Base-by-base conservation (phyloP, 208 protist genomes). In the Angomonas ambiguus region DNA sequence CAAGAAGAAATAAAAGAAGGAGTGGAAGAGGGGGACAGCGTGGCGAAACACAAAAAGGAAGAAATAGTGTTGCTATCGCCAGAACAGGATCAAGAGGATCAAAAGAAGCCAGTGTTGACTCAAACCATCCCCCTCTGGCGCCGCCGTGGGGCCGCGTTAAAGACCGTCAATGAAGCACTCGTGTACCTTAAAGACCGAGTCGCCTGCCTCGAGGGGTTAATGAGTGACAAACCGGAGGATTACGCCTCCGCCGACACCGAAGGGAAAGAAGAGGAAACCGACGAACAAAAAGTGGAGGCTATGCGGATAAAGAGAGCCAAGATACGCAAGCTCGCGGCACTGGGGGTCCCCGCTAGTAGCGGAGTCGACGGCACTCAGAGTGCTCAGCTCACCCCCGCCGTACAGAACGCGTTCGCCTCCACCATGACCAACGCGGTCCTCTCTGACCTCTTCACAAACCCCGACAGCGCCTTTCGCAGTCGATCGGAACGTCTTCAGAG, bases 101-200 rank as follows among this genome's bases (percentile, higher is more conserved):
- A 74, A n/a, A 57, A 27, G 55, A 65, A 64, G 31, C 61, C 80
- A 20, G 13, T 85, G 30, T 60, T 88, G 49, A 56, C 69, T 34
- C 76, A 79, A 33, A 61, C 53, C 22, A 75, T 83, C 3, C 85
- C 85, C 1, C 42, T 74, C 22, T 91, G 85, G 85, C 76, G 75
- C 25, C 79, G 71, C 41, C 70, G 66, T 42, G 81, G 79, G 22
- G 78, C 76, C 0, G 81, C 71, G 2, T 56, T 69, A 13, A 60
- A 72, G 41, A 60, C 75, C 25, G 49, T 80, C 22, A 65, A 24
- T 13, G 79, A 80, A 25, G 71, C 72, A 62, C 63, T 87, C 6
- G 48, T 62, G 2, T 34, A 72, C 33, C 59, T 87, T 1, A 32
- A 71, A 1, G 60, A 59, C 27, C 76, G 80, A 2, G 67, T 87